These are phyloP conservation scores for Moesziomyces globuligerus DNA, from an alignment of 1,284 basidiomycete genomes.

Conservation along the genomic window DNA sequence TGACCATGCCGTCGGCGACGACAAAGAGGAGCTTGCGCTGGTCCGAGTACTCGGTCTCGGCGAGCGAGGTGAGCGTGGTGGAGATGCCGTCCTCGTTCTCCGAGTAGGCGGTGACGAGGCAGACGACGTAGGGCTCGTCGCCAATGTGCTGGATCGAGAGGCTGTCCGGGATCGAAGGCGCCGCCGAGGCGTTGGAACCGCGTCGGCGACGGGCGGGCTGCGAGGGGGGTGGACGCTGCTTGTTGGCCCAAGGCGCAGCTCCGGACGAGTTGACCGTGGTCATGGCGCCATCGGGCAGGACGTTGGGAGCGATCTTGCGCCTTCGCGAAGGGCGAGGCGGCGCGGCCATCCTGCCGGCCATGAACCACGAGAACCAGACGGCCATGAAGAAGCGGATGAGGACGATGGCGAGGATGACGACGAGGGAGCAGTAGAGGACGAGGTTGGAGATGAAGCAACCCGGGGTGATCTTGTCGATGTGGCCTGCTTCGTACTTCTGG, in stretches of 20 bases:
- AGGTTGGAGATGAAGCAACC: constrained; percentile 92
- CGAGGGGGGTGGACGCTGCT: constrained; percentile 50
- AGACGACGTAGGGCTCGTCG: constrained; percentile 87
- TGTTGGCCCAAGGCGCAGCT: constrained; percentile 84
- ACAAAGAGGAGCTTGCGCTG: constrained; percentile 90
- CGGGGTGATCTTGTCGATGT: constrained; percentile 94
- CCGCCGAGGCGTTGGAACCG: constrained; percentile 26
- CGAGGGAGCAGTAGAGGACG: constrained; percentile 88
- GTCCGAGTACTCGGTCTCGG: constrained; percentile 88
- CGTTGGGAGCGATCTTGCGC: constrained; percentile 71
- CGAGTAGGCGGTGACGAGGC: constrained; percentile 96
- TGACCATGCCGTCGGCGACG: constrained; percentile 98
- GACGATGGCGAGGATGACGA: constrained; percentile 90
- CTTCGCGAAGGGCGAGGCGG: constrained; percentile 71
- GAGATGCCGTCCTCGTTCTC: constrained; percentile 92
- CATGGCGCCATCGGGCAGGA: constrained; percentile 77
- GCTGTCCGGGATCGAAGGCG: constrained; percentile 35
- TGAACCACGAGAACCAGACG: constrained; percentile 94
- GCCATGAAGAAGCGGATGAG: constrained; percentile 95
- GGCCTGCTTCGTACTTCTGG: constrained; percentile 74
- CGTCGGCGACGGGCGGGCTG: constrained; percentile 37
- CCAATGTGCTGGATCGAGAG: constrained; percentile 57
- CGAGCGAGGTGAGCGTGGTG: constrained; percentile 91
- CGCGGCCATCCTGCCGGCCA: constrained; percentile 75
- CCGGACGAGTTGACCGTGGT: constrained; percentile 85